A percentile compares a stretch with the other conserved stretches of the same genome.
These are phyloP conservation scores for Hibiscus mutabilis DNA, from an alignment of 345 rosid genomes.

Conservation along the genomic window DNA sequence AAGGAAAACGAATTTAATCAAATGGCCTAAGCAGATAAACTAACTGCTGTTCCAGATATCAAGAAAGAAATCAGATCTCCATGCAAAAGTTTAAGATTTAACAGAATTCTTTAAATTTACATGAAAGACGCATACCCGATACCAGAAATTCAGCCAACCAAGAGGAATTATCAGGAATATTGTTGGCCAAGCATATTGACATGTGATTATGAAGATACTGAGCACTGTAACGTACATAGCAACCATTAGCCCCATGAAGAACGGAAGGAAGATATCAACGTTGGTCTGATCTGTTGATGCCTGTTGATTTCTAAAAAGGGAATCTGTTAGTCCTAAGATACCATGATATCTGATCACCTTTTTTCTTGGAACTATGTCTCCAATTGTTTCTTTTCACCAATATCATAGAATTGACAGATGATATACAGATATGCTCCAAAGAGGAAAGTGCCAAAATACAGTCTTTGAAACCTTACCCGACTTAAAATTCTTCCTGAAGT, in stretches of 20 bases:
- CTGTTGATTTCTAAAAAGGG: constrained; percentile 28
- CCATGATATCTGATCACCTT: not conserved
- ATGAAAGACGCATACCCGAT: constrained; percentile 49
- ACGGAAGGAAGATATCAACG: constrained; percentile 69
- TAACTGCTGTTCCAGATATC: not conserved
- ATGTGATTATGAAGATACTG: constrained; percentile 73
- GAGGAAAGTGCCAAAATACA: not conserved
- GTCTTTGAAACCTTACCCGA: constrained; percentile 44
- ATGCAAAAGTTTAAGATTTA: not conserved
- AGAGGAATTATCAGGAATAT: constrained; percentile 74
- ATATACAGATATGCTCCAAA: not conserved
- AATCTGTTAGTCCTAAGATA: constrained; percentile 8
- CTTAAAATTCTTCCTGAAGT: constrained; percentile 94
- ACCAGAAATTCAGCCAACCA: constrained; percentile 84
- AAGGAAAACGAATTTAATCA: not conserved
- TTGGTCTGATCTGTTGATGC: constrained; percentile 85
- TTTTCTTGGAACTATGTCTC: not conserved
- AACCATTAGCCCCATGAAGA: constrained; percentile 39
- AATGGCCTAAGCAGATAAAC: not conserved
- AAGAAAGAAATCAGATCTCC: not conserved
- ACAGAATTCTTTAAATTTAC: not conserved
- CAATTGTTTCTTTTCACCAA: not conserved
- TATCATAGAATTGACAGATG: not conserved
- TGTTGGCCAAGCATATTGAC: constrained; percentile 96
- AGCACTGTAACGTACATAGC: constrained; percentile 64